A percentile compares a stretch with the other conserved stretches of the same genome.
Conservation (phyloP, 1,284 basidiomycete species). For the Melampsora allii-populina region DNA sequence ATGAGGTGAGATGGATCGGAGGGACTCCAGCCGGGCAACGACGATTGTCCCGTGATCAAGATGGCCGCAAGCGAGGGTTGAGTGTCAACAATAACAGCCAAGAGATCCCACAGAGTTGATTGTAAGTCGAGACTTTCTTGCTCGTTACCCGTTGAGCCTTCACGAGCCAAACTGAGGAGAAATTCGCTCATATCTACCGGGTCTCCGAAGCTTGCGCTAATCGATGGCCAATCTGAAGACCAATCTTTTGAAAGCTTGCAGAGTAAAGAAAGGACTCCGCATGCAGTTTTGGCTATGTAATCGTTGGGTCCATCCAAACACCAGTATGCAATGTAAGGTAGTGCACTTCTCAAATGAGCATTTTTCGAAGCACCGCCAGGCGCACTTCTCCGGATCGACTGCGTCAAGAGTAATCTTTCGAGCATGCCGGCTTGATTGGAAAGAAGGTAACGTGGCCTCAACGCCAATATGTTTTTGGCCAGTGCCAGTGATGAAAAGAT, state of each 20-base stretch:
- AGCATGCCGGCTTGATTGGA: constrained; percentile 15
- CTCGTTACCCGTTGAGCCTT: constrained; percentile 3
- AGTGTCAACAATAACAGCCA: constrained; percentile 36
- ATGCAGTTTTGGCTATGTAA: constrained; percentile 19
- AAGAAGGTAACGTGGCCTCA: constrained; percentile 21
- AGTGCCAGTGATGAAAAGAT: constrained; percentile 4
- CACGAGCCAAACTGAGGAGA: constrained; percentile 17
- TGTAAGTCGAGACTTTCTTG: neutral
- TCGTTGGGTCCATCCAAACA: constrained; percentile 27
- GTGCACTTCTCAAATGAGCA: constrained; percentile 12
- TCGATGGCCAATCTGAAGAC: constrained; percentile 43
- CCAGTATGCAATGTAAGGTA: constrained; percentile 38
- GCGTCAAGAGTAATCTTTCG: constrained; percentile 32
- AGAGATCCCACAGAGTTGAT: constrained; percentile 34
- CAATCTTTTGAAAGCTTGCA: constrained; percentile 39
- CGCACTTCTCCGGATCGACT: constrained; percentile 14
- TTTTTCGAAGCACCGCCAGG: neutral
- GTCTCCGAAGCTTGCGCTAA: constrained; percentile 36
- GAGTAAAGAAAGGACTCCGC: constrained; percentile 28
- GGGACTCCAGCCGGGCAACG: constrained; percentile 7
- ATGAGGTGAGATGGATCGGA: neutral
- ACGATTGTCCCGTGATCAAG: constrained; percentile 22
- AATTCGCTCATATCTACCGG: constrained; percentile 35
- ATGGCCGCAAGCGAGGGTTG: constrained; percentile 37
- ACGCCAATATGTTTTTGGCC: constrained; percentile 24